Evolutionary conservation across 2,329 filamentous ascomycete species (phyloP).

Genomic region (Cladosporium sp.): DNA sequence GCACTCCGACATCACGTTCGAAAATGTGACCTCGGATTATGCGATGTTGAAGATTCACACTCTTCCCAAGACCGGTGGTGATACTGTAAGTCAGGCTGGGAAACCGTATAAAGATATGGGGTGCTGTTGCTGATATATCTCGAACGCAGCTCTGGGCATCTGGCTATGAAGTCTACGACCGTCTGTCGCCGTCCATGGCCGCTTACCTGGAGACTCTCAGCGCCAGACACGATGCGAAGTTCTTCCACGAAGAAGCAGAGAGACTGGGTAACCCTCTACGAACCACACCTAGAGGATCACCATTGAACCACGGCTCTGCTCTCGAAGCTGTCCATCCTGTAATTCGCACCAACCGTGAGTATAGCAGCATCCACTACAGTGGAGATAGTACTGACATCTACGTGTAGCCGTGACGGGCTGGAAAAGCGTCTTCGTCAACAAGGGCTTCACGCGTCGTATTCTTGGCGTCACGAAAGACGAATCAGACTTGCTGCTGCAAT

Average conservation of each 20-base stretch:
- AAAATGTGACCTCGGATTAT: slow-evolving; percentile 79
- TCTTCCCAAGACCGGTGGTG: slow-evolving; percentile 69
- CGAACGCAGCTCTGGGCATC: slow-evolving; percentile 53
- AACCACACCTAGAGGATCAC: slow-evolving; percentile 16
- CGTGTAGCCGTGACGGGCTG: slow-evolving; percentile 50
- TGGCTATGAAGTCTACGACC: slow-evolving; percentile 61
- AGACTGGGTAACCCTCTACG: slow-evolving; percentile 6
- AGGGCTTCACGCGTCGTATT: slow-evolving; percentile 31
- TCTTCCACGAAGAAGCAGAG: slow-evolving; percentile 19
- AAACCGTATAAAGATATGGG: not conserved
- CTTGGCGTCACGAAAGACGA: slow-evolving; percentile 82
- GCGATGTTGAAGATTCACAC: slow-evolving; percentile 86
- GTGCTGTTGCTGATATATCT: slow-evolving; percentile 15
- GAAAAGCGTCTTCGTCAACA: slow-evolving; percentile 50
- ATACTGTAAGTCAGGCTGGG: slow-evolving; percentile 53
- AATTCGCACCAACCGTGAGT: slow-evolving; percentile 52
- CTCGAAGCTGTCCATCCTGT: slow-evolving; percentile 50
- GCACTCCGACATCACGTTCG: slow-evolving; percentile 86
- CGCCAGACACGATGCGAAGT: slow-evolving; percentile 40
- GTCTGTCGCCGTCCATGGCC: slow-evolving; percentile 51
- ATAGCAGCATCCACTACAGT: too few relatives aligned
- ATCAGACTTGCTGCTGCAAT: slow-evolving; percentile 68
- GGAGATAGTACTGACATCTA: not conserved
- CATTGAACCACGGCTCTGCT: slow-evolving; percentile 9
- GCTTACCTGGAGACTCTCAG: slow-evolving; percentile 55